Conservation (phyloP, 139 green algal genomes). For the Tetraselmis striata region DNA sequence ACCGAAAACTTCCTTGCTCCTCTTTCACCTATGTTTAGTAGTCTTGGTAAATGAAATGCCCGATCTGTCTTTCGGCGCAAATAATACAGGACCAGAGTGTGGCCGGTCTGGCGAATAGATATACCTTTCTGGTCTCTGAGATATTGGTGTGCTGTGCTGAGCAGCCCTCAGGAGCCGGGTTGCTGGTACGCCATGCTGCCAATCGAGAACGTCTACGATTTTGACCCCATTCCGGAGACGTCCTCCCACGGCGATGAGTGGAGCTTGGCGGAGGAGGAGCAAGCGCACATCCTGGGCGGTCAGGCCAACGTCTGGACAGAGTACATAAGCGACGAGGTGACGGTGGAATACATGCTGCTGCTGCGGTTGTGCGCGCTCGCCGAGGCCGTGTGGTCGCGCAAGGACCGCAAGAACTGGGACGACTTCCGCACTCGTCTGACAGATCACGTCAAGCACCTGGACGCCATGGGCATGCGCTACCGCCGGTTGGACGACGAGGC, state of each 20-base stretch:
- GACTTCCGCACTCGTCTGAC: conserved; percentile 19
- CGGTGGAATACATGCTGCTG: conserved; percentile 63
- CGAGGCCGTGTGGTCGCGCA: conserved; percentile 49
- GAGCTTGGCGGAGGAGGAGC: conserved; percentile 13
- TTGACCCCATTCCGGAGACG: conserved; percentile 40
- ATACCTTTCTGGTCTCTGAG: too few species aligned
- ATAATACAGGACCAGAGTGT: too few species aligned
- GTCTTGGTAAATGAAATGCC: too few species aligned
- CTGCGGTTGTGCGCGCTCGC: conserved; percentile 46
- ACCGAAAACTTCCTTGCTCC: too few species aligned
- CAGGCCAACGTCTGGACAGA: conserved; percentile 64
- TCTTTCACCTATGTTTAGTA: too few species aligned
- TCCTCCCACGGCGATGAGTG: background rate
- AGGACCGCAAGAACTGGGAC: conserved; percentile 10
- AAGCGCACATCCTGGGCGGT: conserved; percentile 16
- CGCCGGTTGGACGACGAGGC: conserved; percentile 9
- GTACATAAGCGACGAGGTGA: conserved; percentile 48
- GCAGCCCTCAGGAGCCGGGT: conserved; percentile 39
- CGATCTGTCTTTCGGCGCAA: too few species aligned
- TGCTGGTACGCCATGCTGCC: conserved; percentile 57
- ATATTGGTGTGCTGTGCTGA: too few species aligned
- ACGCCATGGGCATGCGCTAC: conserved; percentile 20
- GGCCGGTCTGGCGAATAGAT: too few species aligned
- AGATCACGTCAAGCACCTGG: conserved; percentile 16
- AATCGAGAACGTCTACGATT: conserved; percentile 46